Conservation (phyloP, 1,284 basidiomycete species). For the Coriolopsis trogii region DNA sequence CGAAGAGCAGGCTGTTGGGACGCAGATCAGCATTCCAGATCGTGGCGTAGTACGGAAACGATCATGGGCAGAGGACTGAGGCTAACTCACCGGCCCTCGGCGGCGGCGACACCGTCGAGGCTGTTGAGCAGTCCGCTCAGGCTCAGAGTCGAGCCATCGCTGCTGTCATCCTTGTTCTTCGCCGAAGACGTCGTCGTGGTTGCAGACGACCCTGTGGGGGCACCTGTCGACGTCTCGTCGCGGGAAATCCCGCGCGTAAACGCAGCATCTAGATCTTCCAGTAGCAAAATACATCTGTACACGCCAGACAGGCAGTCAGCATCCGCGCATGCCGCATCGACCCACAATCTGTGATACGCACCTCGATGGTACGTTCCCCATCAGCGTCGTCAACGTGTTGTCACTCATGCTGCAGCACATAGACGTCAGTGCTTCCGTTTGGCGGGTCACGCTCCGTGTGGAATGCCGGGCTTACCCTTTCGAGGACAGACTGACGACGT, state of each 20-base stretch:
- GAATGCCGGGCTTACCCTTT: slow-evolving; percentile 66
- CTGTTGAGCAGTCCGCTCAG: slow-evolving; percentile 82
- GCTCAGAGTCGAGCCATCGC: slow-evolving; percentile 78
- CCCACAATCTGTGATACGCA: slow-evolving; percentile 32
- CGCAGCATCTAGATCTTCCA: slow-evolving; percentile 87
- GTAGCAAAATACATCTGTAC: slow-evolving; percentile 78
- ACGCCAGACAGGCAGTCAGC: slow-evolving; percentile 19
- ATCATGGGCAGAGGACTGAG: not conserved
- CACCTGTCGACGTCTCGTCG: slow-evolving; percentile 75
- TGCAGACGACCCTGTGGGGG: slow-evolving; percentile 51
- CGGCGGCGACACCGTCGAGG: slow-evolving; percentile 85
- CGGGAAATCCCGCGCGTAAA: slow-evolving; percentile 84
- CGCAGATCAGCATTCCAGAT: not conserved
- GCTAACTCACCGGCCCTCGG: slow-evolving; percentile 74
- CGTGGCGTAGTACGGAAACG: not conserved
- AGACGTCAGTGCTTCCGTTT: slow-evolving; percentile 10
- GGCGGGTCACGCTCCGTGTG: not conserved
- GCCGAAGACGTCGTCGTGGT: slow-evolving; percentile 42
- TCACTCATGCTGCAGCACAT: slow-evolving; percentile 73
- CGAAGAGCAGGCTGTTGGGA: slow-evolving; percentile 66
- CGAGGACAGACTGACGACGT: slow-evolving; percentile 82
- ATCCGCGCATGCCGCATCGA: too few relatives aligned
- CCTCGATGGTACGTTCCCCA: slow-evolving; percentile 85
- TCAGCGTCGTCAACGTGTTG: slow-evolving; percentile 78
- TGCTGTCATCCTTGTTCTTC: slow-evolving; percentile 46